These are phyloP conservation scores for Cladosporium sp. DNA, from an alignment of 2,329 filamentous ascomycete genomes.

Conservation along the genomic window DNA sequence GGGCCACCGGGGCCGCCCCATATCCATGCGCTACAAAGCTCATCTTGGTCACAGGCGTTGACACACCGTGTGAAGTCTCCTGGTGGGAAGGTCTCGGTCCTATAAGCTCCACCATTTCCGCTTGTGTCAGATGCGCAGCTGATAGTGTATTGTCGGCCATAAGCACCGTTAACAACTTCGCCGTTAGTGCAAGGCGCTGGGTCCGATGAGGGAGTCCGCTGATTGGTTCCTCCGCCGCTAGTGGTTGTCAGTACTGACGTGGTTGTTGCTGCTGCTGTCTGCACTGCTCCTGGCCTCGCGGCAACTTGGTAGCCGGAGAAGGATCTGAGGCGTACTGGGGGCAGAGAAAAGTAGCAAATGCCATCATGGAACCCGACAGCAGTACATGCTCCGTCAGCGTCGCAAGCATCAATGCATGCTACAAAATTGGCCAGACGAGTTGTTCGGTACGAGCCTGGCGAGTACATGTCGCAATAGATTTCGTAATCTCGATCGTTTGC, in stretches of 20 bases:
- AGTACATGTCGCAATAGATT: constrained; percentile 13
- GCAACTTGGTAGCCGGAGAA: background rate
- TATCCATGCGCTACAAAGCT: constrained; percentile 14
- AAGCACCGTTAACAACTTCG: background rate
- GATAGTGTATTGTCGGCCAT: constrained; percentile 13
- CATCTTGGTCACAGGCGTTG: background rate
- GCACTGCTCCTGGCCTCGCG: background rate
- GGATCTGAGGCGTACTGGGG: background rate
- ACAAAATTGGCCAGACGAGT: background rate
- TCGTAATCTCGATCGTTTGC: background rate
- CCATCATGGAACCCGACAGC: background rate
- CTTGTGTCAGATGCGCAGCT: constrained; percentile 17
- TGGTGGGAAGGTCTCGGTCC: background rate
- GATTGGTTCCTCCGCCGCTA: background rate
- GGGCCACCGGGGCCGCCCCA: constrained; percentile 6
- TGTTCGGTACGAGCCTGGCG: background rate
- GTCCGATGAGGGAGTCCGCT: background rate
- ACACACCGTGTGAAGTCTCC: constrained; percentile 18
- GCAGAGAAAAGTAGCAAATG: background rate
- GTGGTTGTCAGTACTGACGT: background rate
- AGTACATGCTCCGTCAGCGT: background rate
- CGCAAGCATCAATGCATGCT: constrained; percentile 12
- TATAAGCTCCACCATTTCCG: constrained; percentile 11
- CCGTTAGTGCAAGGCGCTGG: background rate
- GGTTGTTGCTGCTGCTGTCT: background rate